These are phyloP conservation scores for Brasenia schreberi DNA, from an alignment of 164 flowering plant species.

Conservation along the genomic window DNA sequence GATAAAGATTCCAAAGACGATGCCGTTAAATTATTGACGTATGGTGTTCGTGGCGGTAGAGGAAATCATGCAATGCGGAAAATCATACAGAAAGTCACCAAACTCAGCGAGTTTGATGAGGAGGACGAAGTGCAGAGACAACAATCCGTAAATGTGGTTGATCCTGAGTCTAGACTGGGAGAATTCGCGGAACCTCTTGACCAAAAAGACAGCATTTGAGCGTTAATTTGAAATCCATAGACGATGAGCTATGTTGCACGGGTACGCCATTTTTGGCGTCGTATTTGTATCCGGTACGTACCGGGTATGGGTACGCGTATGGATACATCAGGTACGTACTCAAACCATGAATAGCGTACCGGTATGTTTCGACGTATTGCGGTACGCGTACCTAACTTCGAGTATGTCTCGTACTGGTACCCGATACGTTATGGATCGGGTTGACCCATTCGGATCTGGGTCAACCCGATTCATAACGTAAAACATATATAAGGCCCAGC, in stretches of 20 bases:
- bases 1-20: constrained; percentile 1
- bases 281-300: too few relatives aligned
- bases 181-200: constrained; percentile 25
- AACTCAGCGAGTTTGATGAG: constrained; percentile 15
- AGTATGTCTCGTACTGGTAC: too few relatives aligned
- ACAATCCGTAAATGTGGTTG: background rate
- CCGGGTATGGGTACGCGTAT: too few relatives aligned
- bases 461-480: too few relatives aligned
- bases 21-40: constrained; percentile 23
- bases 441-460: too few relatives aligned
- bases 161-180: background rate
- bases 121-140: background rate
- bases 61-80: constrained; percentile 45
- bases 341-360: too few relatives aligned
- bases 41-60: constrained; percentile 41
- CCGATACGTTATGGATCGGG: too few relatives aligned
- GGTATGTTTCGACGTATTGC: too few relatives aligned
- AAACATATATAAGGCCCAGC: too few relatives aligned
- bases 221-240: constrained; percentile 81
- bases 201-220: constrained; percentile 51
- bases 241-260: constrained; percentile 30
- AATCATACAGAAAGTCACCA: constrained; percentile 38
- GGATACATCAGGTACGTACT: too few relatives aligned
- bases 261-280: too few relatives aligned
- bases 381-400: too few relatives aligned